phyloP scores from a whole-genome alignment of 2,329 filamentous ascomycete species.

The Juglanconis juglandina region DNA sequence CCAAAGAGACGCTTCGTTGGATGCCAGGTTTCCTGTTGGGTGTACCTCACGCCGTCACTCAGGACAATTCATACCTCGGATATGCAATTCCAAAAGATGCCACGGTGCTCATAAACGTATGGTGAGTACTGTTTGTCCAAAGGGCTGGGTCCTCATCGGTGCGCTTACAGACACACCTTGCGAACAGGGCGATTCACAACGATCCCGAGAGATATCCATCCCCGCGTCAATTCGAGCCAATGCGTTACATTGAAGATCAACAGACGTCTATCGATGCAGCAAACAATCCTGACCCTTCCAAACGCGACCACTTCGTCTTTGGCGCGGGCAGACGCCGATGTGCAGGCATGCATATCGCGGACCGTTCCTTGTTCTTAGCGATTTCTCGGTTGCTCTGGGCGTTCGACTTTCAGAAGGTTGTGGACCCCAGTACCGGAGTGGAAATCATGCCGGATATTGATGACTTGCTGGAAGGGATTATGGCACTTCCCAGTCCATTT shows the following conservation, averaged over 20 bases:
- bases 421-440: background rate
- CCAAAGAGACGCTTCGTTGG: conserved; percentile 44
- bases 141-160: too few species aligned
- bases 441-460: background rate
- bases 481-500: background rate
- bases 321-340: conserved; percentile 56
- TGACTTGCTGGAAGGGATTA: background rate
- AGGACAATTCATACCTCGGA: conserved; percentile 41
- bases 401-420: conserved; percentile 26
- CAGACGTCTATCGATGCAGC: conserved; percentile 23
- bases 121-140: conserved; percentile 23
- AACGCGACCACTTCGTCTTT: conserved; percentile 52
- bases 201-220: conserved; percentile 40
- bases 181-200: conserved; percentile 38
- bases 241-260: conserved; percentile 31
- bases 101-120: conserved; percentile 41
- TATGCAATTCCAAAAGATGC: conserved; percentile 43
- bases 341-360: conserved; percentile 53
- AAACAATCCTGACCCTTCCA: conserved; percentile 26
- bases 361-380: conserved; percentile 45
- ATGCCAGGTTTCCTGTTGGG: conserved; percentile 37
- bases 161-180: background rate
- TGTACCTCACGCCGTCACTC: conserved; percentile 39
- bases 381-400: conserved; percentile 47
- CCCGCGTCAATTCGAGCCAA: conserved; percentile 40